Conservation (phyloP, 1,284 basidiomycete genomes). For the Anthracocystis setariae region DNA sequence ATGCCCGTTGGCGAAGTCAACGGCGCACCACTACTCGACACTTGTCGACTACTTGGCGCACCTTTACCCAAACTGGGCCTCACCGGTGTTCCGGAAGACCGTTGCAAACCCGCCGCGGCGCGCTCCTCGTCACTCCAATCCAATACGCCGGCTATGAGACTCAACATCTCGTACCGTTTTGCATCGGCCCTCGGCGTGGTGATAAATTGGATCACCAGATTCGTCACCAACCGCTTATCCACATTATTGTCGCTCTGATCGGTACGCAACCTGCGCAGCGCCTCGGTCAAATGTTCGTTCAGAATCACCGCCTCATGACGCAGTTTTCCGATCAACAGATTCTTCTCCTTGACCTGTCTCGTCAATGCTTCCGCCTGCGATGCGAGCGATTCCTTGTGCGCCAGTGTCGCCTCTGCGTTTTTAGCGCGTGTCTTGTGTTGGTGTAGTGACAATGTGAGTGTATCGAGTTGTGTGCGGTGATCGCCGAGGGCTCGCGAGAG, state of each 20-base stretch:
- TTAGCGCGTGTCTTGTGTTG: constrained; percentile 87
- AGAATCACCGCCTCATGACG: constrained; percentile 85
- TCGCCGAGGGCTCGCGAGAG: constrained; percentile 80
- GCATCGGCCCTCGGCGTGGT: constrained; percentile 87
- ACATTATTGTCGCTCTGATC: constrained; percentile 88
- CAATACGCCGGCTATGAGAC: constrained; percentile 85
- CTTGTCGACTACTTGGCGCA: background rate
- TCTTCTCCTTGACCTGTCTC: constrained; percentile 93
- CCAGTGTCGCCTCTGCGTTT: constrained; percentile 75
- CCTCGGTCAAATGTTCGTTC: constrained; percentile 97
- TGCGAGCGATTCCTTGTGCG: background rate
- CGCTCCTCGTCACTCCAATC: constrained; percentile 89
- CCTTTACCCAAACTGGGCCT: background rate
- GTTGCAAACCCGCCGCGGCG: constrained; percentile 86
- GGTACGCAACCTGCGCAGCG: constrained; percentile 87
- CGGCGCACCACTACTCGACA: background rate
- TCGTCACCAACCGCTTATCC: constrained; percentile 89
- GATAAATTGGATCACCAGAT: constrained; percentile 91
- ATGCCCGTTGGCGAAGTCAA: background rate
- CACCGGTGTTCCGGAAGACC: background rate
- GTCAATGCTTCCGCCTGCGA: constrained; percentile 64
- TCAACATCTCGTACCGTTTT: constrained; percentile 96
- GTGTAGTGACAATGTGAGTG: constrained; percentile 78
- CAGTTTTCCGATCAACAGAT: constrained; percentile 86
- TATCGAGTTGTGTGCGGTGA: constrained; percentile 78